Percentiles rank a stretch among this genome's conserved stretches.
Evolutionary conservation across 495 filamentous ascomycete genomes (phyloP).

Genomic region (Thermothielavioides terrestris): DNA sequence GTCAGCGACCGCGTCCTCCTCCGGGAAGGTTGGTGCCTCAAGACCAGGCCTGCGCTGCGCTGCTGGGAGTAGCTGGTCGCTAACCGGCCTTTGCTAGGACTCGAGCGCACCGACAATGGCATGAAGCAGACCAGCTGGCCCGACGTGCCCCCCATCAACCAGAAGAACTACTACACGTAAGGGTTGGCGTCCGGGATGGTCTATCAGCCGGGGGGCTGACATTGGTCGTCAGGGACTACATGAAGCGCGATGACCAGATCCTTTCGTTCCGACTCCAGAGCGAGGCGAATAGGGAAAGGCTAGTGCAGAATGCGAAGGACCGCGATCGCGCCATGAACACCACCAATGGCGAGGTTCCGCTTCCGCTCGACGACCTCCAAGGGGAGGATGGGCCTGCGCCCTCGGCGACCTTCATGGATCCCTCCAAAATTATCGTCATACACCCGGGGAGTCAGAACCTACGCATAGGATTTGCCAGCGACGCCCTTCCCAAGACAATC

Average conservation of each 20-base stretch:
- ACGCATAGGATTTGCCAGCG: conserved; percentile 83
- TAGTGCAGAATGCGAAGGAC: conserved; percentile 77
- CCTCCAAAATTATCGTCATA: conserved; percentile 87
- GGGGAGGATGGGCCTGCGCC: conserved; percentile 50
- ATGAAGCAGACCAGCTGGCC: conserved; percentile 94
- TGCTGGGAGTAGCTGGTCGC: not conserved
- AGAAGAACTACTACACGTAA: conserved; percentile 99
- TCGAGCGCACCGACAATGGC: conserved; percentile 94
- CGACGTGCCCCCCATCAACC: conserved; percentile 83
- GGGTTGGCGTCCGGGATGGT: conserved; percentile 24
- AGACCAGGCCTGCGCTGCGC: not conserved
- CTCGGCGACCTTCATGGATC: conserved; percentile 51
- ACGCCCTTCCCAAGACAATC: conserved; percentile 86
- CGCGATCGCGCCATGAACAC: conserved; percentile 77
- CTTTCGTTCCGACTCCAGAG: conserved; percentile 77
- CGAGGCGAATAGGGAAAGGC: conserved; percentile 68
- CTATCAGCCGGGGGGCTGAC: conserved; percentile 13
- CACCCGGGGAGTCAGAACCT: conserved; percentile 98
- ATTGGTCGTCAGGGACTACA: conserved; percentile 61
- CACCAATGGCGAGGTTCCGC: conserved; percentile 51
- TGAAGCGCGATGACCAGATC: conserved; percentile 95
- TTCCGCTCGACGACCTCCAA: conserved; percentile 47
- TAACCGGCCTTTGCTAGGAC: conserved; percentile 47
- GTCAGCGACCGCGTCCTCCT: conserved; percentile 47
- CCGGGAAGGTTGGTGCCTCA: conserved; percentile 35